Base-by-base conservation (phyloP, 2,329 filamentous ascomycete species). In the Colletotrichum sp. region DNA sequence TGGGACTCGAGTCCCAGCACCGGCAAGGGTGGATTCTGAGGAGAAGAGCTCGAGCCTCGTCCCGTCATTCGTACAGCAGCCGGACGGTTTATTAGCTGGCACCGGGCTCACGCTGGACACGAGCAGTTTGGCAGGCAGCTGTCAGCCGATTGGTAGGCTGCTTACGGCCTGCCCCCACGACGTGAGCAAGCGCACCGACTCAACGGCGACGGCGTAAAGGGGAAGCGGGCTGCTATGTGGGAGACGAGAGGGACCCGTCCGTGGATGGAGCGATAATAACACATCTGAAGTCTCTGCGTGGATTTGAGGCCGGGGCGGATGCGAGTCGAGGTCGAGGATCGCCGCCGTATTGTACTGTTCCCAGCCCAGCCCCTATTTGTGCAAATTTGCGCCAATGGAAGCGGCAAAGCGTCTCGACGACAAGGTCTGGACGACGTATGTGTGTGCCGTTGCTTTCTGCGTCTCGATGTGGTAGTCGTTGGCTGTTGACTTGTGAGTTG, bases 1-100 rank as follows among this genome's bases (percentile, higher is more conserved):
- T 36, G 70, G 68, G 57, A 36, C 34, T 36, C 15, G 34, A 64
- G 55, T 21, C 28, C 21, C 68, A 36, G 34, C 28, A 9, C 18
- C 6, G 4, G 10, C 55, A 49, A 52, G 44, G 44, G 62, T 62
- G 72, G 69, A 55, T 72, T 75, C 36, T 30, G 60, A 49, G 72
- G 55, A 71, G 69, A 34, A 34, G 74, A 65, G 70, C 73, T 72
- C 73, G 57, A 68, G 73, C 73, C 73, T 73, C 70, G 69, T 72
- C 55, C 39, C 10, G 34, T 64, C 55, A 55, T 55, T 44, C 55
- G 32, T 55, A 34, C 26, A 26, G 52, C 13, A 21, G 7, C 18
- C 59, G 16, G 16, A 62, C 68, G 9, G 26, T 64, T 73, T 9
- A 49, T 24, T 26, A 49, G 34, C n/a, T 34, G 44, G 70, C 26